A percentile compares a stretch with the other conserved stretches of the same genome.
These are phyloP conservation scores for Bidens hawaiensis DNA, from an alignment of 140 eudicot species.

Conservation along the genomic window DNA sequence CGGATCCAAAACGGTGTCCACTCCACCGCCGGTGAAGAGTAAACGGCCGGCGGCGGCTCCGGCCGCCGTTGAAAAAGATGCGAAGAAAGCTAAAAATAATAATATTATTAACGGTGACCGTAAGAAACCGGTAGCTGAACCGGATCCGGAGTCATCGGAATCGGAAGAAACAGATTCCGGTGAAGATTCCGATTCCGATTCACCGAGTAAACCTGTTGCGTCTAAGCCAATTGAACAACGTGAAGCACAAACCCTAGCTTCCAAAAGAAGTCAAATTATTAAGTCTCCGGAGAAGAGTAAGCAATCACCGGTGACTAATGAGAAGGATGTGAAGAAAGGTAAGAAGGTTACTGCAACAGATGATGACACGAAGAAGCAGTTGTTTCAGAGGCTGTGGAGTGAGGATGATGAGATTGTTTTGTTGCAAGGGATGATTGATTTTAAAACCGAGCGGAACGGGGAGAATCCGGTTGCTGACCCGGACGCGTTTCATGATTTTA, in stretches of 20 bases:
- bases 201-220: too few species aligned
- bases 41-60: too few species aligned
- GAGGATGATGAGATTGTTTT: conserved; percentile 66
- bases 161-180: background rate
- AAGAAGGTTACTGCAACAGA: background rate
- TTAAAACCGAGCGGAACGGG: conserved; percentile 19
- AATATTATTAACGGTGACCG: too few species aligned
- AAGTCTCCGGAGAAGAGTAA: too few species aligned
- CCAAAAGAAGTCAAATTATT: too few species aligned
- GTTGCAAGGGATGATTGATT: conserved; percentile 59
- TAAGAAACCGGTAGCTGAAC: background rate
- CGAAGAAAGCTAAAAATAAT: background rate
- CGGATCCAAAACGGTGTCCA: too few species aligned
- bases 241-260: too few species aligned
- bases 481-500: conserved; percentile 44
- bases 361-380: conserved; percentile 32
- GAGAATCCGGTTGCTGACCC: conserved; percentile 39
- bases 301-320: too few species aligned
- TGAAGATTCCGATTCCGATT: too few species aligned
- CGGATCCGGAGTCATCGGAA: background rate
- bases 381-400: conserved; percentile 60
- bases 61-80: too few species aligned
- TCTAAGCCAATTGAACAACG: background rate
- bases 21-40: too few species aligned
- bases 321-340: too few species aligned